Percentiles rank a stretch among this genome's conserved stretches.
These are phyloP conservation scores for Acaromyces ingoldii DNA, from an alignment of 1,284 basidiomycete genomes.

Conservation along the genomic window DNA sequence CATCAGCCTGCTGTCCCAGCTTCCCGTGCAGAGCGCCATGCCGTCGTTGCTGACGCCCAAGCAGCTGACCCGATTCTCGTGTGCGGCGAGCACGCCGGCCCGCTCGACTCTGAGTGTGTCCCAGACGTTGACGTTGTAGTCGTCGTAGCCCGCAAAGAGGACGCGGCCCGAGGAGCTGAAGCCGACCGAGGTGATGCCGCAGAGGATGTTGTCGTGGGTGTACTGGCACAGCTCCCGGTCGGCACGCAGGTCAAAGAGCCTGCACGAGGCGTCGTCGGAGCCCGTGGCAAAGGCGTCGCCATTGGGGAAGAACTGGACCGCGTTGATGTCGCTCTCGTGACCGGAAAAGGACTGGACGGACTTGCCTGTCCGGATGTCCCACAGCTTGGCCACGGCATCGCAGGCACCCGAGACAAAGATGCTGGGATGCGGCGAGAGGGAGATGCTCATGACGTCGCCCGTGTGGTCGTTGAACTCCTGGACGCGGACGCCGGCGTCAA, in stretches of 20 bases:
- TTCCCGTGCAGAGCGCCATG: slow-evolving; percentile 95
- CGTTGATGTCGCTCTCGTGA: slow-evolving; percentile 98
- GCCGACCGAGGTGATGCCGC: slow-evolving; percentile 95
- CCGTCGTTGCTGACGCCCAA: slow-evolving; percentile 92
- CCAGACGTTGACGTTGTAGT: slow-evolving; percentile 99
- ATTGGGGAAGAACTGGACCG: slow-evolving; percentile 98
- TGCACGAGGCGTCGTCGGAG: slow-evolving; percentile 96
- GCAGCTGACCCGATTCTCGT: slow-evolving; percentile 96
- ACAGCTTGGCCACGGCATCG: slow-evolving; percentile 94
- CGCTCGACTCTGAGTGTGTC: slow-evolving; percentile 97
- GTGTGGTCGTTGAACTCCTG: slow-evolving; percentile 98
- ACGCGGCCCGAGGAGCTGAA: slow-evolving; percentile 96
- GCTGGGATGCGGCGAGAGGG: slow-evolving; percentile 87
- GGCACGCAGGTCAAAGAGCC: slow-evolving; percentile 93
- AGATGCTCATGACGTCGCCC: slow-evolving; percentile 95
- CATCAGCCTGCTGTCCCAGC: slow-evolving; percentile 90
- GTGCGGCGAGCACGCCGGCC: slow-evolving; percentile 90
- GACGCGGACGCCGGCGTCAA: slow-evolving; percentile 88
- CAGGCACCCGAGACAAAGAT: slow-evolving; percentile 97
- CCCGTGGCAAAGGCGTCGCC: slow-evolving; percentile 98
- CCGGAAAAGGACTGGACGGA: slow-evolving; percentile 98
- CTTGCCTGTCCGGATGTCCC: slow-evolving; percentile 95
- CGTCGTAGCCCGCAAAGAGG: slow-evolving; percentile 96
- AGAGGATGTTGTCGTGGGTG: slow-evolving; percentile 96
- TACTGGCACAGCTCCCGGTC: slow-evolving; percentile 94